phyloP scores from a whole-genome alignment of 2,329 filamentous ascomycete genomes.

The Colletotrichum noveboracense region DNA sequence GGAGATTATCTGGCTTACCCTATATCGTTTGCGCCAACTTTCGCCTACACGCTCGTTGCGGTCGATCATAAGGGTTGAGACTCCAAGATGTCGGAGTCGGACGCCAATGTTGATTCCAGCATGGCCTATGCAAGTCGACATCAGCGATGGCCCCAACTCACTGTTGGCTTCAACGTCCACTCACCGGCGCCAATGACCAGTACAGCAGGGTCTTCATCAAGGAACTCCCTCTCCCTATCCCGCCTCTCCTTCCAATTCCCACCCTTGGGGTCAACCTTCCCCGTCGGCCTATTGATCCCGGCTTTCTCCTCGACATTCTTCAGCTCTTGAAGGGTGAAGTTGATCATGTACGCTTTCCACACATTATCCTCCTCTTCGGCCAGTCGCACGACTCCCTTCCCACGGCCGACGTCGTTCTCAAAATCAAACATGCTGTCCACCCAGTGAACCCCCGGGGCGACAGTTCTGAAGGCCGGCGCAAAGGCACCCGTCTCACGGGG shows the following conservation, averaged over 20 bases:
- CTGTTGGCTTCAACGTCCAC: slow-evolving; percentile 22
- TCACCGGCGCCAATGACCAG: slow-evolving; percentile 60
- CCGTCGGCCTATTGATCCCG: slow-evolving; percentile 53
- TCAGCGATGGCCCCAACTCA: neutral
- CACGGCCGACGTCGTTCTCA: slow-evolving; percentile 19
- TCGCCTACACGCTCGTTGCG: slow-evolving; percentile 63
- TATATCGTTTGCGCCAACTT: slow-evolving; percentile 67
- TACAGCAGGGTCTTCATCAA: slow-evolving; percentile 59
- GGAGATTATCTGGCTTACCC: neutral
- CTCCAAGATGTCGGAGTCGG: slow-evolving; percentile 62
- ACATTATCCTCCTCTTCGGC: slow-evolving; percentile 1
- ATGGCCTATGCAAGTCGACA: slow-evolving; percentile 49
- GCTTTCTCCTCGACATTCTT: slow-evolving; percentile 57
- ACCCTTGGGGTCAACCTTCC: slow-evolving; percentile 57
- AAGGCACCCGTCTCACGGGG: neutral
- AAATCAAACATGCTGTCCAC: slow-evolving; percentile 24
- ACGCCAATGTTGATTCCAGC: slow-evolving; percentile 63
- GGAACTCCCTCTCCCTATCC: slow-evolving; percentile 50
- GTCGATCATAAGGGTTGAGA: slow-evolving; percentile 64
- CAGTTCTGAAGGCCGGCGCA: slow-evolving; percentile 6
- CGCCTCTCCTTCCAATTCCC: slow-evolving; percentile 68
- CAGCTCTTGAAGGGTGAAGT: slow-evolving; percentile 62
- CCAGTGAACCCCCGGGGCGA: slow-evolving; percentile 12
- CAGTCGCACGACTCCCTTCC: slow-evolving; percentile 22
- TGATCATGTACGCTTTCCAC: slow-evolving; percentile 71